These are phyloP conservation scores for Meredithiella fracta DNA, from an alignment of 2,329 filamentous ascomycete genomes.

Conservation along the genomic window DNA sequence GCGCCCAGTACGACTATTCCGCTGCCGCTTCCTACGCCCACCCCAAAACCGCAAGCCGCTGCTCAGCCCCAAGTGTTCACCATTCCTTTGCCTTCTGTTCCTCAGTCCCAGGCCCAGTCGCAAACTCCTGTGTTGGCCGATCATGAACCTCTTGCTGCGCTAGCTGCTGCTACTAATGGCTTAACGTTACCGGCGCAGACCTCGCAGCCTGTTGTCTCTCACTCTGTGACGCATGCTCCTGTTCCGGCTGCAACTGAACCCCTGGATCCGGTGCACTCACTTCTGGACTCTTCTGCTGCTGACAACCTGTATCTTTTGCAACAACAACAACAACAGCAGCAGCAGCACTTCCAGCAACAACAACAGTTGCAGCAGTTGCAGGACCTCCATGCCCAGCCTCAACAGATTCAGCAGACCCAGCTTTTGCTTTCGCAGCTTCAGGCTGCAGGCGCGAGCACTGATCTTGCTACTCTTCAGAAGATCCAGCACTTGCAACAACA, in stretches of 20 bases:
- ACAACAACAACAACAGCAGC: constrained; percentile 8
- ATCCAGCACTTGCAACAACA: constrained; percentile 8
- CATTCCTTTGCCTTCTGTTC: constrained; percentile 9
- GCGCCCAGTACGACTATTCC: background rate
- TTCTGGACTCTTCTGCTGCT: constrained; percentile 1
- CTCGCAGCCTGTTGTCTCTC: background rate
- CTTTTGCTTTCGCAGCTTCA: constrained; percentile 2
- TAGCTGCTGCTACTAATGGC: background rate
- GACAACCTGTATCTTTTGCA: constrained; percentile 10
- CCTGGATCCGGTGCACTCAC: constrained; percentile 11
- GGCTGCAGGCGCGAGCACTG: background rate
- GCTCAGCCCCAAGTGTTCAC: constrained; percentile 8
- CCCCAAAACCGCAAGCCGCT: background rate
- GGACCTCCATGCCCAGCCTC: constrained; percentile 3
- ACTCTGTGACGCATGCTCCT: background rate
- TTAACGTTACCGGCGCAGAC: background rate
- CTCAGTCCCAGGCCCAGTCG: background rate
- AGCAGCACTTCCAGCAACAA: constrained; percentile 6
- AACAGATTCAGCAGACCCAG: constrained; percentile 1
- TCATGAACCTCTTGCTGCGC: constrained; percentile 3
- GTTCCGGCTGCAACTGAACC: background rate
- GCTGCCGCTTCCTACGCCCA: constrained; percentile 1
- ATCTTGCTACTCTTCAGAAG: constrained; percentile 9
- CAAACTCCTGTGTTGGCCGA: background rate
- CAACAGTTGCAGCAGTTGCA: constrained; percentile 9